phyloP scores from a whole-genome alignment of 2,329 filamentous ascomycete genomes.

The Passalora sequoiae region DNA sequence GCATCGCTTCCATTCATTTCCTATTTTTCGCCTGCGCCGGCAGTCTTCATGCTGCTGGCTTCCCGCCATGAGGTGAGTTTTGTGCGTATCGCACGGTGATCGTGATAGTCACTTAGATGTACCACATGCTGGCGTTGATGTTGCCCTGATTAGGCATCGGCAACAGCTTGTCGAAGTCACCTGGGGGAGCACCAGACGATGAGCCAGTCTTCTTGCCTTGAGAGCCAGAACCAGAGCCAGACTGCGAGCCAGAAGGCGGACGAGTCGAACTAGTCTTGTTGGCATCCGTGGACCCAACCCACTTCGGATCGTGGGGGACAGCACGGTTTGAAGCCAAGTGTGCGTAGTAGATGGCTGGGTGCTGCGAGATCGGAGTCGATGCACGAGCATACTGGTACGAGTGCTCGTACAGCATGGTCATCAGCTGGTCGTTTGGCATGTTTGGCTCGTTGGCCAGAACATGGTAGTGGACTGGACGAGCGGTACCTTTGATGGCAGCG shows the following conservation, averaged over 20 bases:
- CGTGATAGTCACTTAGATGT: constrained; percentile 42
- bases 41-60: not conserved
- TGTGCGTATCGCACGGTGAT: no score
- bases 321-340: constrained; percentile 82
- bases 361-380: constrained; percentile 84
- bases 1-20: not conserved
- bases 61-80: not conserved
- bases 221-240: constrained; percentile 17
- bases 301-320: constrained; percentile 62
- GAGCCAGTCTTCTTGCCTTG: constrained; percentile 20
- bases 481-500: constrained; percentile 85
- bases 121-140: constrained; percentile 47
- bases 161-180: constrained; percentile 36
- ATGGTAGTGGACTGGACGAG: constrained; percentile 79
- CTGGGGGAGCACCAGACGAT: constrained; percentile 20
- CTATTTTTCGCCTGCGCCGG: not conserved
- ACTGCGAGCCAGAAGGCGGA: constrained; percentile 10
- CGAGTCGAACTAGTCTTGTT: constrained; percentile 15
- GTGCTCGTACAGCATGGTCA: constrained; percentile 89
- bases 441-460: constrained; percentile 77
- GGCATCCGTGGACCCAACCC: constrained; percentile 24
- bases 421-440: constrained; percentile 62
- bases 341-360: constrained; percentile 90
- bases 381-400: constrained; percentile 90
- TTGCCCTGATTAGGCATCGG: constrained; percentile 37